Conservation (phyloP, 768 basidiomycete genomes). For the Coprinopsis sp. region DNA sequence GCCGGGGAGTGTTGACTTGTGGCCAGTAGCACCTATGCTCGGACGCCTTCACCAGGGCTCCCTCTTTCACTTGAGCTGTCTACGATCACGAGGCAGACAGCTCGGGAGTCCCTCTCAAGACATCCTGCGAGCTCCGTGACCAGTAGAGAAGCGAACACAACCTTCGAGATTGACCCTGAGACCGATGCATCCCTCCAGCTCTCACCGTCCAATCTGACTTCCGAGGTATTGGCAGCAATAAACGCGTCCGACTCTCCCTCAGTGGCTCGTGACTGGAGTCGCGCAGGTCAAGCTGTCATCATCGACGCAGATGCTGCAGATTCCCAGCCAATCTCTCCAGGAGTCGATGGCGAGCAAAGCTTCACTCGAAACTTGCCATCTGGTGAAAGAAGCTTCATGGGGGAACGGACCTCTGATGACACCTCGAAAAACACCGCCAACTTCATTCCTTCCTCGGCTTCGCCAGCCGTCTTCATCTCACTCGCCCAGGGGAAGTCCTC, state of each 20-base stretch:
- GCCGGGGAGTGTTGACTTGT: background rate
- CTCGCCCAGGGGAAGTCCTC: too few relatives aligned
- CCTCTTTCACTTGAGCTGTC: conserved; percentile 57
- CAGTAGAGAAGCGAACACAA: conserved; percentile 6
- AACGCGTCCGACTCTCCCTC: conserved; percentile 5
- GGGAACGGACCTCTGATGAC: too few relatives aligned
- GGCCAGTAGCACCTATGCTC: conserved; percentile 24
- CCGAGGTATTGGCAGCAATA: conserved; percentile 12
- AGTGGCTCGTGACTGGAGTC: conserved; percentile 36
- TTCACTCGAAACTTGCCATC: too few relatives aligned
- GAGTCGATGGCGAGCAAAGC: too few relatives aligned
- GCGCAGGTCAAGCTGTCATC: conserved; percentile 39
- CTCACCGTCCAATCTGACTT: conserved; percentile 8
- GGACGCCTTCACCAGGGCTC: conserved; percentile 41
- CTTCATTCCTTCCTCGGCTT: background rate
- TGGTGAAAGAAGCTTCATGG: too few relatives aligned
- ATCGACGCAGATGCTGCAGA: conserved; percentile 36
- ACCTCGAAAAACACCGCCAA: background rate
- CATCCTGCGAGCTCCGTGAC: conserved; percentile 46
- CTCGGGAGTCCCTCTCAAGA: conserved; percentile 62
- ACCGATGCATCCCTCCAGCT: conserved; percentile 9
- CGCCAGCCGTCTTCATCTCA: background rate
- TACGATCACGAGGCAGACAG: conserved; percentile 73
- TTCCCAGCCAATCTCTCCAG: background rate
- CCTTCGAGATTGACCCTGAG: background rate